These are phyloP conservation scores for Stachybotrys chlorohalonatus DNA, from an alignment of 2,329 filamentous ascomycete genomes.

Conservation along the genomic window DNA sequence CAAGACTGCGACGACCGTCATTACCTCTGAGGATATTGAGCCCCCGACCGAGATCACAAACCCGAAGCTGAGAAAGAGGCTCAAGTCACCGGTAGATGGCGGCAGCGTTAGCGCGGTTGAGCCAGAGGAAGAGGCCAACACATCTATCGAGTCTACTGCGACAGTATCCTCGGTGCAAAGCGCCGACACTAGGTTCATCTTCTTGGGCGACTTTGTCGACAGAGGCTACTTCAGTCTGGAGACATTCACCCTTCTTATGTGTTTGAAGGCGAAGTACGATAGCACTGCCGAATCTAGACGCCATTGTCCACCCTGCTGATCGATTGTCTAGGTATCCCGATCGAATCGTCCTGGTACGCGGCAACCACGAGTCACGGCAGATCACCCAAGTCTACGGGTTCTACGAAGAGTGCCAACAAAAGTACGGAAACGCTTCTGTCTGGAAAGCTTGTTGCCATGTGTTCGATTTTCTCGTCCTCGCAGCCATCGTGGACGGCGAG, in stretches of 20 bases:
- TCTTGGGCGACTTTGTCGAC: constrained; percentile 87
- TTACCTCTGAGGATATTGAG: constrained; percentile 86
- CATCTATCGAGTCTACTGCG: constrained; percentile 24
- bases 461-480: constrained; percentile 94
- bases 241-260: constrained; percentile 94
- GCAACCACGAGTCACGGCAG: constrained; percentile 95
- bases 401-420: constrained; percentile 96
- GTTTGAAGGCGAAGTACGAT: constrained; percentile 65
- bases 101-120: constrained; percentile 41
- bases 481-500: constrained; percentile 94
- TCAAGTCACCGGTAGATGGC: constrained; percentile 40
- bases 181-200: constrained; percentile 48
- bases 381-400: constrained; percentile 99
- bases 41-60: constrained; percentile 83
- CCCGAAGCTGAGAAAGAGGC: constrained; percentile 77
- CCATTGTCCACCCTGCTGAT: constrained; percentile 9
- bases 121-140: constrained; percentile 39
- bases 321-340: constrained; percentile 66
- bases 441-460: constrained; percentile 99
- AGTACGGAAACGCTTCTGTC: constrained; percentile 98
- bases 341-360: constrained; percentile 89
- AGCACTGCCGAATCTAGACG: not conserved
- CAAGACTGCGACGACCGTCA: constrained; percentile 61
- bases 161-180: constrained; percentile 31
- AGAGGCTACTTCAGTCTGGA: constrained; percentile 96